Evolutionary conservation across 768 basidiomycete species (phyloP), one percentile per base, ranked within the genome.

Genomic region (Tubosaeta brunneosetosa): DNA sequence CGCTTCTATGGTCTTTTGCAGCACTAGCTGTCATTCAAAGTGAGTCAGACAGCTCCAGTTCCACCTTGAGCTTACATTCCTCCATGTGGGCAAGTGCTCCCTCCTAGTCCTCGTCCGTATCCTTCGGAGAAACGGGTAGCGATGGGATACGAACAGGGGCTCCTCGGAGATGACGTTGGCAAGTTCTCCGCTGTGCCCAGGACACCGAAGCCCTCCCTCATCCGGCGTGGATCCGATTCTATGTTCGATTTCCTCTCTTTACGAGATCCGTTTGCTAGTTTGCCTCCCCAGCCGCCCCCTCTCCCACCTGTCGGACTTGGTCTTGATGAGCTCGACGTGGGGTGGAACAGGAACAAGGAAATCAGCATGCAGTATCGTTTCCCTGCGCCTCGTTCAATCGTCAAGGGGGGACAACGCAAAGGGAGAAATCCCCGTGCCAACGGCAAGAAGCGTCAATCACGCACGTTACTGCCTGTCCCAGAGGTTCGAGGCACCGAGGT

Each of bases 181-280:
- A 48, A 8, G 34, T 19, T 47, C 53, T 42, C 44, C 47, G 47
- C 37, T 16, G 3, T n/a, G 6, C 17, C 47, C 6, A 55, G 56
- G 38, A 52, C 45, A 11, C 55, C 44, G 43, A 64, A 66, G 4
- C 57, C 55, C 31, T 58, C 63, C 2, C 32, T 65, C 40, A 56
- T 61, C 22, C 57, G 58, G 7, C 55, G 58, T 27, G 57, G 55
- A 51, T 60, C 61, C 41, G 67, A 69, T 55, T 62, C 67, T 36
- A 22, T 60, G 0, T 56, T 67, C 19, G 68, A 69, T 55, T 69
- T 71, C 40, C 65, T 71, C 49, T 69, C 67, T 10, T 51, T 69
- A 56, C 65, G 66, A 44, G 68, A 69, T 49, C 68, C 68, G 17
- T 69, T 69, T 4, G 68, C 68, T 14, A 70, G 69, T 17, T 62